These are phyloP conservation scores for Lolium multiflorum DNA, from an alignment of 176 grass and related monocot genomes.

Conservation along the genomic window DNA sequence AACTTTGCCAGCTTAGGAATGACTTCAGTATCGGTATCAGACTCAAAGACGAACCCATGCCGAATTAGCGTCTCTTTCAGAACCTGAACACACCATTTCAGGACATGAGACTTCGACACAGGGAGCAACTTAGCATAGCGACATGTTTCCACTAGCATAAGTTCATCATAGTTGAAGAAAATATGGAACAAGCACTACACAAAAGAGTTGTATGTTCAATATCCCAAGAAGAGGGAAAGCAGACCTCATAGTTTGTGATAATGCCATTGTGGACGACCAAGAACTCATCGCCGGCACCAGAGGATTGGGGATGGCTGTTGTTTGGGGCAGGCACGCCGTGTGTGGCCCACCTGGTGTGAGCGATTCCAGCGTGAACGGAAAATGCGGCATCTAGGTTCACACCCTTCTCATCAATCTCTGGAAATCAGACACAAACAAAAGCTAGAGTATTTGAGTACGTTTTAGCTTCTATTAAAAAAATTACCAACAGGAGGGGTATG, in stretches of 20 bases:
- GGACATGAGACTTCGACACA: conserved; percentile 8
- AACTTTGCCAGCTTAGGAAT: conserved; percentile 94
- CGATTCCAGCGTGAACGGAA: conserved; percentile 80
- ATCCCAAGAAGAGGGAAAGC: not conserved
- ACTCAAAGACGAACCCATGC: conserved; percentile 88
- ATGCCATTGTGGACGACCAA: conserved; percentile 98
- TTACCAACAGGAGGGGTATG: not conserved
- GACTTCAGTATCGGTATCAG: conserved; percentile 97
- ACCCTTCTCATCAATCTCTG: conserved; percentile 85
- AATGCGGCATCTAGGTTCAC: conserved; percentile 76
- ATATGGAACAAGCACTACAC: not conserved
- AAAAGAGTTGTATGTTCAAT: not conserved
- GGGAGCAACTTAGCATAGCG: conserved; percentile 4
- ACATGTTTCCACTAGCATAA: not conserved
- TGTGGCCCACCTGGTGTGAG: conserved; percentile 95
- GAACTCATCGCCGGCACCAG: conserved; percentile 76
- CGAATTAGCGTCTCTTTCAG: conserved; percentile 84
- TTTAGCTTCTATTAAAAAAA: not conserved
- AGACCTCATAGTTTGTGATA: conserved; percentile 98
- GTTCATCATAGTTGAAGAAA: conserved; percentile 29
- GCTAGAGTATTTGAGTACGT: not conserved
- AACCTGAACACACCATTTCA: conserved; percentile 59
- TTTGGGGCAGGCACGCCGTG: conserved; percentile 84
- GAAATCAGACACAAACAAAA: conserved; percentile 24
- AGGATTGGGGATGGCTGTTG: conserved; percentile 97